Evolutionary conservation across 345 rosid genomes (phyloP), one percentile per base, ranked within the genome.

Genomic region (Garcia nutans): DNA sequence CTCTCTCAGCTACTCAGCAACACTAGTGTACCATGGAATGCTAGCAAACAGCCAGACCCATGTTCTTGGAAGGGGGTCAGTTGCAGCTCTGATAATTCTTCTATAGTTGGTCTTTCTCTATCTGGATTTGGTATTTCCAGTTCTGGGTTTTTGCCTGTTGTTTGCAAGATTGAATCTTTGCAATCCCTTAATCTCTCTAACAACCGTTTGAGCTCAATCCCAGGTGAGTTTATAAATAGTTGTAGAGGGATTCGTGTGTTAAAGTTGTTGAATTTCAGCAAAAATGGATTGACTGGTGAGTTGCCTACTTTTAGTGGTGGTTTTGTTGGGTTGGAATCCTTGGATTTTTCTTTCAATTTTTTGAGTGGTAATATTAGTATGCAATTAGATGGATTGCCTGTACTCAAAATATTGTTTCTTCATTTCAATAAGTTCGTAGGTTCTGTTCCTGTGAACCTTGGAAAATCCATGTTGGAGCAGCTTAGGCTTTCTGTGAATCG

Each of bases 11-110:
- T 10, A 4, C 84, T 87, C 0, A 68, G 69, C 74, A 59, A n/a
- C 70, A 41, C 79, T 37, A 45, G 20, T 78, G 20, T 80, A n/a
- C 44, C 56, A 6, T 88, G 94, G 98, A 33, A 76, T 80, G 33
- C 44, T 68, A 68, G 65, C 65, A 76, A 0, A 42, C 72, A 86
- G 71, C 82, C 80, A 9, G 76, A 86, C 73, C 89, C 87, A 44
- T 90, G 98, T 80, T 72, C 3, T 4, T 93, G 97, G 98, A 50
- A 74, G 3, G 86, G 89, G 9, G 90, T 92, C 76, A 6, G 7
- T 0, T 90, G 98, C 85, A 80, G 16, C 69, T 75, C 84, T 59
- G 47, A 47, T 72, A 82, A 74, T 49, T 47, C 81, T 24, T 73
- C 85, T 37, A 67, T 92, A 68, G 71, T 76, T 15, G 13, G 3